These are phyloP conservation scores for Actinomucor elegans DNA, from an alignment of 371 early-diverging fungal species.

Conservation along the genomic window DNA sequence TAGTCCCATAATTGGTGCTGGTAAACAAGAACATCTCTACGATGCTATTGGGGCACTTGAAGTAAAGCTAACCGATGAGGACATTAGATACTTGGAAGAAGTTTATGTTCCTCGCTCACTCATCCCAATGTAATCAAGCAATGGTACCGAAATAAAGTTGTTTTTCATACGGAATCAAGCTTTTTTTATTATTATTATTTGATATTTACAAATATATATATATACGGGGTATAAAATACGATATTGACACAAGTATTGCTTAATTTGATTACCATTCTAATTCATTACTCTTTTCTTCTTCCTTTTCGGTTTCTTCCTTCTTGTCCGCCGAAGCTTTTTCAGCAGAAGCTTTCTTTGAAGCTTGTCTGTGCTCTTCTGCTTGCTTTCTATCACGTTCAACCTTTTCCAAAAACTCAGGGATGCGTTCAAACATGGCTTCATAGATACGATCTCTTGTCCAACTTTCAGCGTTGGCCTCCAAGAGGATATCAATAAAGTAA, in stretches of 20 bases:
- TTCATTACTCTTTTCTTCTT: no score
- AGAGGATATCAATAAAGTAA: slow-evolving; percentile 28
- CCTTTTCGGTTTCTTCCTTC: not conserved
- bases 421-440: slow-evolving; percentile 7
- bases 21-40: slow-evolving; percentile 26
- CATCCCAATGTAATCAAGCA: slow-evolving; percentile 10
- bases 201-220: no score
- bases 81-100: slow-evolving; percentile 29
- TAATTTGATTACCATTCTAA: no score
- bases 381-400: slow-evolving; percentile 32
- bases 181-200: no score
- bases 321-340: not conserved
- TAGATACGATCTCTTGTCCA: slow-evolving; percentile 9
- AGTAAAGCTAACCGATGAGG: slow-evolving; percentile 36
- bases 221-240: no score
- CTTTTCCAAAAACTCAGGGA: slow-evolving; percentile 24
- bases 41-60: slow-evolving; percentile 31
- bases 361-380: slow-evolving; percentile 19
- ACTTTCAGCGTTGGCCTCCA: slow-evolving; percentile 20
- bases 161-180: no score
- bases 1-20: slow-evolving; percentile 39
- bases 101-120: slow-evolving; percentile 17
- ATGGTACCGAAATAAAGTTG: no score
- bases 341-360: not conserved
- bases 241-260: no score